Percentiles rank a stretch among this genome's conserved stretches.
These are phyloP conservation scores for Boletus speciosus DNA, from an alignment of 768 basidiomycete genomes.

Conservation along the genomic window DNA sequence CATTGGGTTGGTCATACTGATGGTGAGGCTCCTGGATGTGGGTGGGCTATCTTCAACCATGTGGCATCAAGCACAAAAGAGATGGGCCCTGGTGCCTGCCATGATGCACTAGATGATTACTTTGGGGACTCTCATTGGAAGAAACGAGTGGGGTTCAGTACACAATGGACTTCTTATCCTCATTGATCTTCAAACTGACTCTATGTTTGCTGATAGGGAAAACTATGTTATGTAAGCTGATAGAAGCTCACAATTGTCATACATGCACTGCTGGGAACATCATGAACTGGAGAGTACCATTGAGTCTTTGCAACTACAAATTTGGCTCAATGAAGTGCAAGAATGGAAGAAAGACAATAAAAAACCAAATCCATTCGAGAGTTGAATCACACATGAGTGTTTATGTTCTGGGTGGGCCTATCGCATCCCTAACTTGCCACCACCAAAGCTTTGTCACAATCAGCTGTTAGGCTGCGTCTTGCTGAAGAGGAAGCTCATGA, in stretches of 20 bases:
- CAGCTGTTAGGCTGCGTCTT: neutral
- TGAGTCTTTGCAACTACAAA: fast-evolving
- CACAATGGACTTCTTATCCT: too few species aligned
- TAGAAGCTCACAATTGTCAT: neutral
- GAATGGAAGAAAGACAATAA: neutral
- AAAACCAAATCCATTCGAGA: neutral
- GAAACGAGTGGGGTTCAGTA: neutral
- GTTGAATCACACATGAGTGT: neutral
- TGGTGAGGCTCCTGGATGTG: too few species aligned
- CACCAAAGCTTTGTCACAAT: neutral
- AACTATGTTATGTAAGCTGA: neutral
- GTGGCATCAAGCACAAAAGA: neutral
- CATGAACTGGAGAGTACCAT: neutral
- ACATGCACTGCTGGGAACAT: neutral
- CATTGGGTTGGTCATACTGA: too few species aligned
- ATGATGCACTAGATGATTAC: neutral
- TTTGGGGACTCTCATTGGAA: constrained; percentile 3
- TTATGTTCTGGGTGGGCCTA: too few species aligned
- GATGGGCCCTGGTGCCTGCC: too few species aligned
- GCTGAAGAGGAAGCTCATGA: neutral
- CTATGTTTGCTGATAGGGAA: neutral
- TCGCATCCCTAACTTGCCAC: too few species aligned
- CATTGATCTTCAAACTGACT: too few species aligned
- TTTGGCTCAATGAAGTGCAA: neutral
- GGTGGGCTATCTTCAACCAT: neutral